A percentile compares a stretch with the other conserved stretches of the same genome.
phyloP scores from a whole-genome alignment of 2,329 filamentous ascomycete genomes.

The Malbranchea zuffiana region DNA sequence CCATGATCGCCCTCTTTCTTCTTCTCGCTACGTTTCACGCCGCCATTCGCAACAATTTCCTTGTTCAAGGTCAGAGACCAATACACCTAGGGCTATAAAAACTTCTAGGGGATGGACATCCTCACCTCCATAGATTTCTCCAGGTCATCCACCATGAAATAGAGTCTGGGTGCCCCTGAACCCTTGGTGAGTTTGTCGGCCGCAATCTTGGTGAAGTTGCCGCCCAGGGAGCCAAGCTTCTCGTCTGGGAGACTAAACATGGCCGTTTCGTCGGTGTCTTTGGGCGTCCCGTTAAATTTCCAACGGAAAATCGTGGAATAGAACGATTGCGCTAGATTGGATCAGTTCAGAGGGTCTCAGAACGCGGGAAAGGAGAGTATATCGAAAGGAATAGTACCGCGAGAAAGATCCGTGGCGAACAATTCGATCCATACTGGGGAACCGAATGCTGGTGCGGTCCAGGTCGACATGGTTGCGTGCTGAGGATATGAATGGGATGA shows the following conservation, averaged over 20 bases:
- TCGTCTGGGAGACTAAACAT: constrained; percentile 16
- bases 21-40: constrained; percentile 5
- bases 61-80: too few relatives aligned
- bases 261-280: constrained; percentile 11
- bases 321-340: constrained; percentile 17
- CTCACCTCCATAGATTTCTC: constrained; percentile 13
- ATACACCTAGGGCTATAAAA: too few relatives aligned
- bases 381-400: too few relatives aligned
- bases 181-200: too few relatives aligned
- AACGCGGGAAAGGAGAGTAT: too few relatives aligned
- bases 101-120: too few relatives aligned
- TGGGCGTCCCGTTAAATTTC: constrained; percentile 13
- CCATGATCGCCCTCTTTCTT: constrained; percentile 5
- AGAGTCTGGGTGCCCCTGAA: constrained; percentile 15
- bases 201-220: constrained; percentile 14
- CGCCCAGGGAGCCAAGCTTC: constrained; percentile 5
- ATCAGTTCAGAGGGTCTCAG: too few relatives aligned
- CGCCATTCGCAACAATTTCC: constrained; percentile 8
- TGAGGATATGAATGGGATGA: too few relatives aligned
- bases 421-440: constrained; percentile 7
- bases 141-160: constrained; percentile 17
- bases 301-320: constrained; percentile 17
- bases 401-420: constrained; percentile 7
- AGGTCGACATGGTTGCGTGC: too few relatives aligned
- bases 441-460: constrained; percentile 5